Evolutionary conservation across 768 basidiomycete species (phyloP).

Genomic region (Albatrellus ellisii): DNA sequence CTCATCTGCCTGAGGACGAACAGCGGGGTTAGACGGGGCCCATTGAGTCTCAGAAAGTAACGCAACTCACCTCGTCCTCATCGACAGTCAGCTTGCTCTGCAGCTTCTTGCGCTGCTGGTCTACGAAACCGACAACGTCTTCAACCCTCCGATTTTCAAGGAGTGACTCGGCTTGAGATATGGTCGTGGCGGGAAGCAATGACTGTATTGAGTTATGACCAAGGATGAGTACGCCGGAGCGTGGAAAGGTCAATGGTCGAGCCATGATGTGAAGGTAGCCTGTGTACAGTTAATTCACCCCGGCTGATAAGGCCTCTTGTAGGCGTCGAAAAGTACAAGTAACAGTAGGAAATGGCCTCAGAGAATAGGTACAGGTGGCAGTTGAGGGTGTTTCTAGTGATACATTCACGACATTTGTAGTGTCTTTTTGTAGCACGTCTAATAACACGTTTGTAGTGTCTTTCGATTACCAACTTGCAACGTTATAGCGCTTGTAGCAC

Average conservation of each 20-base stretch:
- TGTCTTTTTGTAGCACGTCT: too few relatives aligned
- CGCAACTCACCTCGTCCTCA: slow-evolving; percentile 35
- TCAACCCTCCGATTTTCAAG: slow-evolving; percentile 50
- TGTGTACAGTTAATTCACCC: neutral
- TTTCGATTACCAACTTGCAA: too few relatives aligned
- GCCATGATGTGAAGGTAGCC: slow-evolving; percentile 2
- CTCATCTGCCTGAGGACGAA: slow-evolving; percentile 40
- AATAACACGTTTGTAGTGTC: too few relatives aligned
- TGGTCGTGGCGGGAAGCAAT: slow-evolving; percentile 57
- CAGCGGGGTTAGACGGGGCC: neutral
- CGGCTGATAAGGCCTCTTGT: too few relatives aligned
- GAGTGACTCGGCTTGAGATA: slow-evolving; percentile 59
- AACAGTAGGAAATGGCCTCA: too few relatives aligned
- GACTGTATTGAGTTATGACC: slow-evolving; percentile 47
- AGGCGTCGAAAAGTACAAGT: too few relatives aligned
- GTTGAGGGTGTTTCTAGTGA: too few relatives aligned
- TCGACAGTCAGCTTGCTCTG: slow-evolving; percentile 38
- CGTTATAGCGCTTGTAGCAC: too few relatives aligned
- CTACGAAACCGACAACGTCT: slow-evolving; percentile 50
- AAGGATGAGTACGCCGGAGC: slow-evolving; percentile 55
- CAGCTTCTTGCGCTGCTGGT: slow-evolving; percentile 44
- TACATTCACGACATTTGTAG: too few relatives aligned
- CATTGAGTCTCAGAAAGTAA: slow-evolving; percentile 4
- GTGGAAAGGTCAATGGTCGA: slow-evolving; percentile 33
- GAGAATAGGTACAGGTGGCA: too few relatives aligned